Base-by-base conservation (phyloP, 2,329 filamentous ascomycete genomes). In the Talaromyces amestolkiae region DNA sequence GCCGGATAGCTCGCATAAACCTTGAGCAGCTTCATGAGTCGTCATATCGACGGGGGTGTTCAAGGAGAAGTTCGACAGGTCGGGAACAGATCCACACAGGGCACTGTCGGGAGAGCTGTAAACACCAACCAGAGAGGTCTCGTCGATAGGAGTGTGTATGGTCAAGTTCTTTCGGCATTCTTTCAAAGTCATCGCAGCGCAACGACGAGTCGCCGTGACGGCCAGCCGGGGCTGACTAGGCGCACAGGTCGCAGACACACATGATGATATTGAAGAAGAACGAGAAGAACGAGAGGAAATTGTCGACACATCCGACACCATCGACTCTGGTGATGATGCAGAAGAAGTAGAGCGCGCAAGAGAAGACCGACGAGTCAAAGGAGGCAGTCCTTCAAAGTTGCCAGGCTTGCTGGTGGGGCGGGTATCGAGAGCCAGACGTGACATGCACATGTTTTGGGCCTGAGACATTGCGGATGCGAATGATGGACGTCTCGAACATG, bases 391-490 rank as follows among this genome's bases (percentile, higher is more conserved):
- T 71, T 85, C 82, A 68, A 77, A 74, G 67, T 77, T 79, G 68
- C 75, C 77, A 71, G 73, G 67, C 69, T 74, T 75, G 65, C 71
- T 63, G 13, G 76, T 74, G 27, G 61, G 61, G 31, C 80, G 80
- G 69, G 81, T 80, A 71, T 88, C 86, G 49, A 86, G 75, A 64
- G 81, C 84, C 49, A 84, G 84, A 71, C 86, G 84, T 72, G 83
- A 82, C 72, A 85, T 73, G 69, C 82, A 83, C 69, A 80, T 79
- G 69, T 78, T 84, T 72, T 86, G 84, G 64, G 81, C 83, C 72
- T 85, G 81, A 66, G 83, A 82, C 84, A 88, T 86, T 65, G 85
- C 85, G 62, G 81, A 79, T 75, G 83, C 82, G 77, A 88, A 86
- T 45, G 86, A 87, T 51, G 85, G 81, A 65, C 84, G 80, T 66